Base-by-base conservation (phyloP, 2,329 filamentous ascomycete genomes). In the Dichotomopilus funicola region DNA sequence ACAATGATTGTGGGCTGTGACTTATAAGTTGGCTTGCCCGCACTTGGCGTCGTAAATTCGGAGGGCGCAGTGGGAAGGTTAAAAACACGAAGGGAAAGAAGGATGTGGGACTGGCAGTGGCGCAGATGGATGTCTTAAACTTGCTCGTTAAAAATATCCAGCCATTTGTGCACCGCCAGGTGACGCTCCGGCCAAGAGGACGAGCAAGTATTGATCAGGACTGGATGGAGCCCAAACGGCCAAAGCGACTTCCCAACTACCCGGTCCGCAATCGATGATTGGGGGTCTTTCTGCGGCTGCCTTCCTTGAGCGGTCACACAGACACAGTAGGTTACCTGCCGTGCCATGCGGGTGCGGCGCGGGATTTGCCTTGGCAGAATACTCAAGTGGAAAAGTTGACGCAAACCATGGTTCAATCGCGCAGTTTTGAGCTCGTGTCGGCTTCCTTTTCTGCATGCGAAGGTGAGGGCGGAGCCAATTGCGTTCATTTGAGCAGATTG, bases 401-500 rank as follows among this genome's bases (percentile, higher is more conserved):
- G 11, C 12, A 42, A 42, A 42, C 40, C 40, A n/a, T n/a, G 45
- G 12, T 13, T n/a, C 33, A 51, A 19, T 53, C 36, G 33, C 11
- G 34, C n/a, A 37, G 45, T 43, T 7, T 10, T 12, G 13, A 42
- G 6, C 49, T 49, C 47, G 41, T 53, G 53, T 53, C 36, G 53
- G 51, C 6, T 9, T 40, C 34, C 37, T 33, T 11, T 49, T n/a
- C 33, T 41, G 36, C 35, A 46, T 33, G n/a, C 13, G 36, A 40
- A 53, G 27, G n/a, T 19, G 46, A 34, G n/a, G 33, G 10, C 27
- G 34, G 53, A 49, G 54, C 54, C 48, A 56, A 41, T 51, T 59
- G 57, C 57, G 57, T 40, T 38, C 44, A 49, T 59, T 59, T 59
- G 57, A 59, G 57, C 57, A 56, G 42, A 49, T 59, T 59, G 54